phyloP scores from a whole-genome alignment of 352 stramenopile genomes.

The Globisporangium splendens region DNA sequence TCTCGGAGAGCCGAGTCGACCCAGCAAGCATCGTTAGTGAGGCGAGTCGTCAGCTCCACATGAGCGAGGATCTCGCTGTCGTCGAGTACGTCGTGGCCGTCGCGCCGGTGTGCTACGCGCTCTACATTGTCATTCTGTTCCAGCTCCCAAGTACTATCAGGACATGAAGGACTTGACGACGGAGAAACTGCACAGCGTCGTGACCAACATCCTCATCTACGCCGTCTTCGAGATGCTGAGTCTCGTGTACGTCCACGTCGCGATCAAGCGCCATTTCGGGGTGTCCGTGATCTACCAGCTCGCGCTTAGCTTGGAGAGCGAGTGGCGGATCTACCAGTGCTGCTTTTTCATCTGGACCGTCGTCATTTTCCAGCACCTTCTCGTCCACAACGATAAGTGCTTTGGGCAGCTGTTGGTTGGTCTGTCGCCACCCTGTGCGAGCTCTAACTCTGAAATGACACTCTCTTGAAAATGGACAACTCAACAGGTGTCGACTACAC shows the following conservation, averaged over 20 bases:
- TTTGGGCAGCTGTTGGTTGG: no score
- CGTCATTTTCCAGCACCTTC: constrained; percentile 24
- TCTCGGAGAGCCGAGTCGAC: no score
- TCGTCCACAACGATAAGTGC: constrained; percentile 12
- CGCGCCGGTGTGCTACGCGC: constrained; percentile 23
- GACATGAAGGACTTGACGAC: constrained; percentile 13
- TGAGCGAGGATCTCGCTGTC: constrained; percentile 1
- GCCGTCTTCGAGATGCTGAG: constrained; percentile 19
- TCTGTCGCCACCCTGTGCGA: no score
- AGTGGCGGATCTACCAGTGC: constrained; percentile 26
- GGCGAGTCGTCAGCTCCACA: neutral
- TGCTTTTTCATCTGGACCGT: constrained; percentile 25
- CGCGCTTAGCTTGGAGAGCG: constrained; percentile 28
- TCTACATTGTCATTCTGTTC: constrained; percentile 28
- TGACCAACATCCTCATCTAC: constrained; percentile 19
- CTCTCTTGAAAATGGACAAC: no score
- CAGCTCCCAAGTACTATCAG: constrained; percentile 27
- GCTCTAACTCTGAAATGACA: no score
- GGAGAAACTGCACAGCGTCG: neutral
- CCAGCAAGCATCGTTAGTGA: neutral
- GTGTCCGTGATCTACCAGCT: constrained; percentile 27
- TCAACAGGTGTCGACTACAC: no score
- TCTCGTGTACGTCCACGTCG: no score
- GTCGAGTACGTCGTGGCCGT: constrained; percentile 36
- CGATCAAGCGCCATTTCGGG: constrained; percentile 19